Base-by-base conservation (phyloP, 176 grass and related monocot genomes). In the Eragrostis curvula region DNA sequence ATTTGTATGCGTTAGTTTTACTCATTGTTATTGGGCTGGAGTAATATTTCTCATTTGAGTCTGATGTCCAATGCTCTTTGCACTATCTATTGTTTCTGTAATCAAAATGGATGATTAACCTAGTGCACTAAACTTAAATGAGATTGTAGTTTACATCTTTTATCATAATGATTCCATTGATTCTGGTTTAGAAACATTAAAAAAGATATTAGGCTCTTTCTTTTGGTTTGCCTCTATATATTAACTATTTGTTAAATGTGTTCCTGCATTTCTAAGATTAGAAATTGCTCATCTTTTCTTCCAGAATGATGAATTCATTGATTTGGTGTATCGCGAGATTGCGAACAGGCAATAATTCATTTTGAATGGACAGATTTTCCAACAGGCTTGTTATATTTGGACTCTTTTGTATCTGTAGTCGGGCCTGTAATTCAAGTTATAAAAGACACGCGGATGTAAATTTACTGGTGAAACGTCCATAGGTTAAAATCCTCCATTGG, bases 301-400 rank as follows among this genome's bases (percentile, higher is more conserved):
- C 24, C 81, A 93, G 91, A 89, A 79, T 6, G 73, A 85, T 50
- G 71, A 82, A 50, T 93, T 89, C 25, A 51, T 89, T 0, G 91
- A 93, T 74, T 87, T 93, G 62, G 46, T 93, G 11, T 87, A 87
- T 70, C 51, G 73, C 28, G 91, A 93, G 91, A 74, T 93, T 66
- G 21, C 73, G 66, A 89, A 79, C 72, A 85, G 87, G 58, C 81
- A 89, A 27, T 75, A 66, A 76, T 77, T 61, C 42, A 80, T 81
- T 50, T 70, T 81, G 9, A 77, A 16, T 10, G 45, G 50, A 28
- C 20, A 66, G 14, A 18, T 14, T 1, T 72, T 66, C 27, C 25
- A 10, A 49, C 49, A 84, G 68, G 59, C 58, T 49, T 68, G 45
- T 20, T 47, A 40, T 48, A 50, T 21, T 83, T 72, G 25, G 25